Evolutionary conservation across 805 yeast species (phyloP), one percentile per base, ranked within the genome.

Genomic region (Saccharomyces mikatae): DNA sequence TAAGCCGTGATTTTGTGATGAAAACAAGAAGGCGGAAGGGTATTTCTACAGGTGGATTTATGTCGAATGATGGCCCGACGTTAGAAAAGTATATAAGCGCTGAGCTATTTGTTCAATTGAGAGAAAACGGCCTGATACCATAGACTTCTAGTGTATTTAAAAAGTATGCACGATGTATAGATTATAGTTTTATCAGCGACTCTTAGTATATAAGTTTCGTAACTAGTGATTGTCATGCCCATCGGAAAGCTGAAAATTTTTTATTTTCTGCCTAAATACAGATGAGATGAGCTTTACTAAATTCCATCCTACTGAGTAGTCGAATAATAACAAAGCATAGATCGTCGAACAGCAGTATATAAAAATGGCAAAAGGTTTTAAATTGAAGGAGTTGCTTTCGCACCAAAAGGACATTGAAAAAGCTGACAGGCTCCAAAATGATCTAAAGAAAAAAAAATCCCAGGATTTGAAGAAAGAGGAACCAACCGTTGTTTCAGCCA

Each of bases 1-100:
- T 91, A 55, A 92, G 97, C 1, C 76, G 99, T 54, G 99, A 94
- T 69, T 89, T 90, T 63, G 84, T 89, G 30, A 72, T 89, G 71
- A 94, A 95, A 68, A 89, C 97, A 0, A 78, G 99, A 67, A 81
- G 83, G 62, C 79, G 97, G 62, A 92, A 90, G 66, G 98, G 97
- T 0, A 71, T 92, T 36, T 77, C 82, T 6, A 88, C 84, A 13
- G 95, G 86, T 56, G 70, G 68, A 8, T 60, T 60, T 48, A 59
- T 60, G 58, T 58, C 66, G 1, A 61, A 64, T 28, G 70, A 63
- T 32, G 73, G 72, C 0, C 74, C 74, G 8, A 59, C 69, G 1
- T 64, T 91, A 49, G 76, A 78, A 50, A 82, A 82, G 59, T 89
- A 84, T 63, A 78, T 91, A 28, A 95, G 86, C 52, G 70, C 71